phyloP scores from a whole-genome alignment of 257 asterid genomes.

The Buddleja alternifolia region DNA sequence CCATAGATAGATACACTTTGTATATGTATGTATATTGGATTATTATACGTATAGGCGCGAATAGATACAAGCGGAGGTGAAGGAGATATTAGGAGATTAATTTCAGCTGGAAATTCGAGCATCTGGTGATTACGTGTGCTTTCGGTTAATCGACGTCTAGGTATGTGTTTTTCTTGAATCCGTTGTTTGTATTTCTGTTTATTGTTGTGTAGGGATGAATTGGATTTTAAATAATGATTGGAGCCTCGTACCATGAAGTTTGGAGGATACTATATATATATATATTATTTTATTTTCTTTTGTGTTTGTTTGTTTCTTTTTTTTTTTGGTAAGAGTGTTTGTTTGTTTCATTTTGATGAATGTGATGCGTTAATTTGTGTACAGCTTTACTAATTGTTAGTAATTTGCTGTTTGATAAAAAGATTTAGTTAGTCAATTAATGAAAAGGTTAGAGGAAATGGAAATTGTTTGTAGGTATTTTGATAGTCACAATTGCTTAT shows the following conservation, averaged over 20 bases:
- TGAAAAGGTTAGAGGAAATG: not conserved
- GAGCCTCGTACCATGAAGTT: not conserved
- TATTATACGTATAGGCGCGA: constrained; percentile 7
- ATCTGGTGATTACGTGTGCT: not conserved
- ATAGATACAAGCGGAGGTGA: constrained; percentile 19
- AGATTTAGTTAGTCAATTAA: constrained; percentile 4
- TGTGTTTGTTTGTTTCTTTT: not conserved
- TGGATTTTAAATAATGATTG: not conserved
- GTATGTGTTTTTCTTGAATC: constrained; percentile 17
- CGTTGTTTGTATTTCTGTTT: too few species aligned
- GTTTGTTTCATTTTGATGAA: not conserved
- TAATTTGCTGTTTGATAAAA: constrained; percentile 4
- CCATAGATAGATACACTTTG: constrained; percentile 10
- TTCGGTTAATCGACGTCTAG: constrained; percentile 30
- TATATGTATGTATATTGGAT: constrained; percentile 14
- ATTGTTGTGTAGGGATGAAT: not conserved
- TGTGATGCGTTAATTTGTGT: constrained; percentile 15
- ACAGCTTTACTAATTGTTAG: not conserved
- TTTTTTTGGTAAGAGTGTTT: too few species aligned
- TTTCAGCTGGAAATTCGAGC: constrained; percentile 31
- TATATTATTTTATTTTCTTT: not conserved
- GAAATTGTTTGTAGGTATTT: not conserved
- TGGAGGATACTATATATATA: not conserved
- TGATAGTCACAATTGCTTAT: not conserved
- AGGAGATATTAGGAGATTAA: constrained; percentile 28